Base-by-base conservation (phyloP, 345 rosid species). In the Linum usitatissimum region DNA sequence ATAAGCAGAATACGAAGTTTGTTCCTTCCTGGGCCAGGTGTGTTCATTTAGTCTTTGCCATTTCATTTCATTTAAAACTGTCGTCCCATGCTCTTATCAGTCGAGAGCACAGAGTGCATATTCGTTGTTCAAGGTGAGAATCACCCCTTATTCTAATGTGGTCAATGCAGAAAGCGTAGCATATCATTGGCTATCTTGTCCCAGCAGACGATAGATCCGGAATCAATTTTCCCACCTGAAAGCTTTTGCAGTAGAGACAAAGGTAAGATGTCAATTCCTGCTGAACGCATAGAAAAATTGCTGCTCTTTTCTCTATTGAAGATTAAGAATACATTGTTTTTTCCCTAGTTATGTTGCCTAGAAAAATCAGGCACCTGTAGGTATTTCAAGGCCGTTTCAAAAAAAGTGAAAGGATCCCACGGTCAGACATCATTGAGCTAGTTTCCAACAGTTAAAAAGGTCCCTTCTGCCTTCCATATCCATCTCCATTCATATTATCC, bases 1-100 rank as follows among this genome's bases (percentile, higher is more conserved):
- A 78, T 61, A 40, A 54, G 42, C 73, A 66, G 7, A 83, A 79
- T 60, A 76, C 55, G 38, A 93, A 84, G 72, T 82, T 80, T 60
- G 63, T 85, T 67, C 99, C 99, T 73, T 68, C 91, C 17, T 90
- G 99, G 99, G 79, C 92, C 75, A 82, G 97, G 97, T 88, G 54
- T 70, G 80, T 69, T 45, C 10, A 51, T 30, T 73, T 45, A 45
- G 45, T 20, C 4, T 60, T 64, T 60, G 38, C 9, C 15, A 6
- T 34, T 54, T 61, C n/a, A n/a, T 21, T 0, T 9, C 9, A 45
- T 45, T 18, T 28, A 19, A 55, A 28, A 55, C 3, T 55, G 59
- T 55, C 30, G 38, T 34, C 15, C 51, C 17, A 45, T 12, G 48
- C 10, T 6, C 48, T 40, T 40, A 2, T 40, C 48, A 40, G 10